Percentiles rank a stretch among this genome's conserved stretches.
Conservation (phyloP, 352 stramenopile genomes). For the Hyaloperonospora brassicae region DNA sequence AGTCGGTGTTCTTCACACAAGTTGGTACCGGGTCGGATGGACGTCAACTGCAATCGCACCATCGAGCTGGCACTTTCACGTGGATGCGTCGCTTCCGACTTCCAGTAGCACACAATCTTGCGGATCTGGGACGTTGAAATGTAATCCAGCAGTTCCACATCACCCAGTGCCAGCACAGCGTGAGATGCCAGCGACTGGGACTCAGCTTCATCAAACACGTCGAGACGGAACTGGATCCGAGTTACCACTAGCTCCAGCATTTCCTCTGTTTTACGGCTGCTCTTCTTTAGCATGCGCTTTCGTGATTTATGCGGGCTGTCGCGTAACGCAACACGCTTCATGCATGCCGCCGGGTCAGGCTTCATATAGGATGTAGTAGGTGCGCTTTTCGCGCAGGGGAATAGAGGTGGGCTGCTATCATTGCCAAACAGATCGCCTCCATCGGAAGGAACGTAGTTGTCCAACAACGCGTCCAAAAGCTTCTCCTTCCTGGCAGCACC, state of each 20-base stretch:
- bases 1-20: slow-evolving; percentile 79
- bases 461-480: slow-evolving; percentile 66
- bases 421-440: slow-evolving; percentile 48
- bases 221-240: slow-evolving; percentile 74
- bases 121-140: slow-evolving; percentile 87
- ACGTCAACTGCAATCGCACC: slow-evolving; percentile 72
- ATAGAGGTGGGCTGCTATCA: slow-evolving; percentile 28
- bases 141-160: slow-evolving; percentile 83
- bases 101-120: slow-evolving; percentile 88
- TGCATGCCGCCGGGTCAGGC: no score
- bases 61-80: slow-evolving; percentile 82
- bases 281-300: slow-evolving; percentile 31
- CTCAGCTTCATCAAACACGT: slow-evolving; percentile 77
- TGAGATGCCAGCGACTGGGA: slow-evolving; percentile 67
- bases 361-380: slow-evolving; percentile 31
- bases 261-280: slow-evolving; percentile 80
- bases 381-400: slow-evolving; percentile 32
- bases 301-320: not conserved
- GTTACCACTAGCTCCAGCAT: slow-evolving; percentile 81
- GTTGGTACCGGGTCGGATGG: slow-evolving; percentile 63
- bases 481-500: slow-evolving; percentile 48
- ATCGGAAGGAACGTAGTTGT: slow-evolving; percentile 74
- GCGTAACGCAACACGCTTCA: no score
- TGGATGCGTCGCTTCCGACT: slow-evolving; percentile 72
- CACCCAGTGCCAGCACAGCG: slow-evolving; percentile 60